These are phyloP conservation scores for Epichloe sp. DNA, from an alignment of 2,329 filamentous ascomycete species.

Conservation along the genomic window DNA sequence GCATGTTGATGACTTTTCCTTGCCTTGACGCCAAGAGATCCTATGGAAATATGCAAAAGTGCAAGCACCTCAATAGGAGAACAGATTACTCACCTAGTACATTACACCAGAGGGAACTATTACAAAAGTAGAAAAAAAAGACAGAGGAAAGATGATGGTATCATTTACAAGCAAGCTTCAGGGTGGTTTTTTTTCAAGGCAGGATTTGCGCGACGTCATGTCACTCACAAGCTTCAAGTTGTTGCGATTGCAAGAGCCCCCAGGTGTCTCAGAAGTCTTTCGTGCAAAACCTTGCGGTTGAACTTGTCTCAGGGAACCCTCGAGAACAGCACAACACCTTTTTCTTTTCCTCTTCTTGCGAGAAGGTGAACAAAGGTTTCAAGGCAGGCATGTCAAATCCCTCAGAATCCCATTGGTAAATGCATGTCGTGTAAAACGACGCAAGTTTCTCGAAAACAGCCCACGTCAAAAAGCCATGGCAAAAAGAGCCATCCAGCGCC, in stretches of 20 bases:
- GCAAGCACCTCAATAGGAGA: background rate
- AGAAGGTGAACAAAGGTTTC: background rate
- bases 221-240: conserved; percentile 11
- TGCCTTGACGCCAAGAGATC: conserved; percentile 1
- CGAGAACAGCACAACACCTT: background rate
- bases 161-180: background rate
- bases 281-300: conserved; percentile 1
- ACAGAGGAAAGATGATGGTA: background rate
- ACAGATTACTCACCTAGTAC: conserved; percentile 6
- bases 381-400: conserved; percentile 24
- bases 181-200: background rate
- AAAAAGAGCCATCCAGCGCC: conserved; percentile 18
- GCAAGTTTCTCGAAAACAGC: conserved; percentile 14
- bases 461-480: conserved; percentile 18
- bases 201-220: conserved; percentile 1
- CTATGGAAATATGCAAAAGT: background rate
- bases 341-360: background rate
- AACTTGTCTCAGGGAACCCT: background rate
- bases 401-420: conserved; percentile 25
- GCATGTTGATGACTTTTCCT: conserved; percentile 4
- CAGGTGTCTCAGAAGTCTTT: conserved; percentile 20
- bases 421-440: conserved; percentile 13
- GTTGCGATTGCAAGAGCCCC: conserved; percentile 16
- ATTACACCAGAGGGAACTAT: background rate
- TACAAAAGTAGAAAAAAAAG: conserved; percentile 8